phyloP scores from a whole-genome alignment of 371 early-diverging fungal genomes.

The Mucor ambiguus region DNA sequence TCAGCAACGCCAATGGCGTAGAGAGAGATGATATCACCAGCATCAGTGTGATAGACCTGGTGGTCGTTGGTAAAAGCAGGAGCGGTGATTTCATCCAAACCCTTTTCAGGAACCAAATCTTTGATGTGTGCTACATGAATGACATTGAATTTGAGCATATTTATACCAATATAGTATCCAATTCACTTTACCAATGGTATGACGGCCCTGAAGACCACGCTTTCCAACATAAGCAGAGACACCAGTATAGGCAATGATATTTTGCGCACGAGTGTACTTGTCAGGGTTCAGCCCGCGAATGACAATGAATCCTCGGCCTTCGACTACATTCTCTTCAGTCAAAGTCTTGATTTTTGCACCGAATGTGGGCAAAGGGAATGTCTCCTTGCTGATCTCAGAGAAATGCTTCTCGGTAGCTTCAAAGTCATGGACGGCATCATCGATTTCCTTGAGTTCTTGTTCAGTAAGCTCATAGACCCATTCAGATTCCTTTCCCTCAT shows the following conservation, averaged over 20 bases:
- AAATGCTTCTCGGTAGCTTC: slow-evolving; percentile 26
- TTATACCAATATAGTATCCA: neutral
- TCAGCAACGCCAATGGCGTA: slow-evolving; percentile 36
- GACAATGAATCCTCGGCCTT: slow-evolving; percentile 33
- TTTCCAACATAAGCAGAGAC: slow-evolving; percentile 34
- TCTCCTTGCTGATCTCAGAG: slow-evolving; percentile 20
- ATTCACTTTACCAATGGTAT: slow-evolving; percentile 22
- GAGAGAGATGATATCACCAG: slow-evolving; percentile 38
- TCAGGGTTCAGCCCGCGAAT: slow-evolving; percentile 35
- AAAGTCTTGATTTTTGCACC: slow-evolving; percentile 30
- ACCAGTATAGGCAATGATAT: slow-evolving; percentile 38
- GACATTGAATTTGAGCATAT: neutral
- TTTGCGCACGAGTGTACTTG: slow-evolving; percentile 27
- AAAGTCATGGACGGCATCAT: slow-evolving; percentile 28
- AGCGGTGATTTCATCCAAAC: slow-evolving; percentile 26
- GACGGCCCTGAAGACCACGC: slow-evolving; percentile 32
- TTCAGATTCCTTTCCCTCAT: slow-evolving; percentile 29
- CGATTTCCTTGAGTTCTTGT: slow-evolving; percentile 29
- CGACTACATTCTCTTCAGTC: slow-evolving; percentile 28
- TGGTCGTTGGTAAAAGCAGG: slow-evolving; percentile 37
- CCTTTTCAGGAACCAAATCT: slow-evolving; percentile 27
- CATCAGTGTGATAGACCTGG: slow-evolving; percentile 38
- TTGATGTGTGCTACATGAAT: slow-evolving; percentile 28
- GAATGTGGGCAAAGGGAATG: slow-evolving; percentile 21
- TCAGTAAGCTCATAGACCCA: slow-evolving; percentile 31